phyloP scores from a whole-genome alignment of 139 green algal species.

The Asterochloris sp. region DNA sequence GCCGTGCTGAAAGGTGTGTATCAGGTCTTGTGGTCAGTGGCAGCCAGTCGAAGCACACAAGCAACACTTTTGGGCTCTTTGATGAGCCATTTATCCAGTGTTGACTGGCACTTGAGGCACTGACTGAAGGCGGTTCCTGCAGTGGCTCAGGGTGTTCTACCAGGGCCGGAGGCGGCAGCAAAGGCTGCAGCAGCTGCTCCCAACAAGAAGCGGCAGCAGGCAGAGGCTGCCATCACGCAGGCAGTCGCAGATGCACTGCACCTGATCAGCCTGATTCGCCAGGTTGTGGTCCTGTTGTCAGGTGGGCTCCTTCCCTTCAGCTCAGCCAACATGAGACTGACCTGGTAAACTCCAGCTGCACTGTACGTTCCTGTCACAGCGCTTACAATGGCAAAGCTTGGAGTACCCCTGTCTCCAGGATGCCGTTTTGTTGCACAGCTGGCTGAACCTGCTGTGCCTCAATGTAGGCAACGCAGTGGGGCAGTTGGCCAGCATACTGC shows the following conservation, averaged over 20 bases:
- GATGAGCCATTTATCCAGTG: not conserved
- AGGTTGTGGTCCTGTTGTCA: slow-evolving; percentile 49
- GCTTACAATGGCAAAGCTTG: too few species aligned
- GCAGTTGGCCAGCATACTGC: not conserved
- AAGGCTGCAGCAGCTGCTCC: slow-evolving; percentile 59
- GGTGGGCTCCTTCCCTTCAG: slow-evolving; percentile 15
- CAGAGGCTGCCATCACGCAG: slow-evolving; percentile 66
- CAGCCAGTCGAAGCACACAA: not conserved
- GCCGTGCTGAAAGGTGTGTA: slow-evolving; percentile 38
- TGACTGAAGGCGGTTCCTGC: not conserved
- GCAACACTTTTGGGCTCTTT: not conserved
- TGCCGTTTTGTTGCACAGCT: not conserved
- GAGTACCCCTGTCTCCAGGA: too few species aligned
- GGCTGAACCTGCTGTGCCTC: not conserved
- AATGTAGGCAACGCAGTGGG: not conserved
- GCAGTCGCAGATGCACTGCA: slow-evolving; percentile 75
- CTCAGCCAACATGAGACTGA: too few species aligned
- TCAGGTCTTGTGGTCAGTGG: not conserved
- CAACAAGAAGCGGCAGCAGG: slow-evolving; percentile 67
- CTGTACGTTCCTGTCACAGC: too few species aligned
- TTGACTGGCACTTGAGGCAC: not conserved
- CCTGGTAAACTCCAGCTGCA: too few species aligned
- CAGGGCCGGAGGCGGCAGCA: slow-evolving; percentile 63
- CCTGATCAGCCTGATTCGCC: slow-evolving; percentile 68
- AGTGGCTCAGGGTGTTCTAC: slow-evolving; percentile 59